Percentiles rank a stretch among this genome's conserved stretches.
These are phyloP conservation scores for Alternaria ventricosa DNA, from an alignment of 2,329 filamentous ascomycete genomes.

Conservation along the genomic window DNA sequence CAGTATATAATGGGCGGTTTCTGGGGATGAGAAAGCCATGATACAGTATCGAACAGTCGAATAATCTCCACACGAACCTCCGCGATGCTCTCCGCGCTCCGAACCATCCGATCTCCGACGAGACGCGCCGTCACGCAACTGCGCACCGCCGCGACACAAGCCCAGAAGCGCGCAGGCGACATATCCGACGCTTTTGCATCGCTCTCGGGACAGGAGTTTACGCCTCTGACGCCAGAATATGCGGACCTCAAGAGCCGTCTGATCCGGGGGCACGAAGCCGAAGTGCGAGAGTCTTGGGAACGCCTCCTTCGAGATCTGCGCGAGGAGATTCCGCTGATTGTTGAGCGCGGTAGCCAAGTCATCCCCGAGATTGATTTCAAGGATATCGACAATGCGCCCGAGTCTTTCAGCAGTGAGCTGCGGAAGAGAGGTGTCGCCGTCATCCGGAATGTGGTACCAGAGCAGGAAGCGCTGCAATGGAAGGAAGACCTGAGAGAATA, in stretches of 20 bases:
- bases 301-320: conserved; percentile 52
- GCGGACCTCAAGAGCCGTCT: conserved; percentile 54
- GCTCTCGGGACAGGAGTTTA: conserved; percentile 55
- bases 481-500: conserved; percentile 55
- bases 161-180: conserved; percentile 56
- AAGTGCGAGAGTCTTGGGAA: conserved; percentile 55
- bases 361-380: conserved; percentile 58
- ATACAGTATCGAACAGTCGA: conserved; percentile 7
- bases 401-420: conserved; percentile 63
- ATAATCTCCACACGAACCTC: conserved; percentile 5
- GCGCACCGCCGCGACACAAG: conserved; percentile 39
- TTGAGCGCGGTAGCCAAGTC: conserved; percentile 49
- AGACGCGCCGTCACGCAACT: conserved; percentile 28
- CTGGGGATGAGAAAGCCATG: conserved; percentile 14
- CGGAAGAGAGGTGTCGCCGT: conserved; percentile 63
- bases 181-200: conserved; percentile 60
- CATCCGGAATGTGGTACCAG: conserved; percentile 53
- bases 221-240: conserved; percentile 54
- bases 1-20: conserved; percentile 28
- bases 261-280: conserved; percentile 56
- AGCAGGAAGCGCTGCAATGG: conserved; percentile 53
- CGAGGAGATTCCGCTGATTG: conserved; percentile 55
- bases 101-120: conserved; percentile 32
- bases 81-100: conserved; percentile 39
- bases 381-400: conserved; percentile 56